Conservation (phyloP, 1,284 basidiomycete species). For the Pseudozyma pruni region DNA sequence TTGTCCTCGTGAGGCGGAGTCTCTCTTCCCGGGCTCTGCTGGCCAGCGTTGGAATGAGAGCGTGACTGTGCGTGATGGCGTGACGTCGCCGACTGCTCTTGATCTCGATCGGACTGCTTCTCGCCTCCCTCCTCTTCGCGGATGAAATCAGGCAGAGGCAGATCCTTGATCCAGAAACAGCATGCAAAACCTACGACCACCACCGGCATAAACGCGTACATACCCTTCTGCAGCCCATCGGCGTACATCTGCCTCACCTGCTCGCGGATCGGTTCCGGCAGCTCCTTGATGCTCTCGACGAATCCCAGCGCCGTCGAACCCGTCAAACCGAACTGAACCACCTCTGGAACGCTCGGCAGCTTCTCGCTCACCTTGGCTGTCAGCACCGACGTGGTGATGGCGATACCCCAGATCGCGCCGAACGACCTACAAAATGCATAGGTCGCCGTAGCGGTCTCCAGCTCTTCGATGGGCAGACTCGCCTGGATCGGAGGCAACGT, state of each 20-base stretch:
- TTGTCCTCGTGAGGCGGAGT: background rate
- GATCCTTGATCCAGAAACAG: conserved; percentile 48
- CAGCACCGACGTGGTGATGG: conserved; percentile 51
- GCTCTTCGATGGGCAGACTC: conserved; percentile 48
- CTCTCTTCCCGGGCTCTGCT: background rate
- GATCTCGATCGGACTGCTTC: background rate
- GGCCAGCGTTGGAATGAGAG: no score
- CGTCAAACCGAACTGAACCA: conserved; percentile 34
- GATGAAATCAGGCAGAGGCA: conserved; percentile 52
- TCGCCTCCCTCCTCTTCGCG: background rate
- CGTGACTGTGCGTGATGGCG: no score
- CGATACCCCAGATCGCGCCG: conserved; percentile 56
- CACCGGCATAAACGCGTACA: conserved; percentile 44
- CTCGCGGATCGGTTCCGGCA: conserved; percentile 32
- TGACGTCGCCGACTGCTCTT: no score
- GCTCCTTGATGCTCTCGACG: conserved; percentile 32
- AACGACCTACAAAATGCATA: conserved; percentile 54
- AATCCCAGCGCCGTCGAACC: conserved; percentile 48
- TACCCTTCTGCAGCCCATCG: conserved; percentile 40
- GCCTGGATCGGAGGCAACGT: conserved; percentile 57
- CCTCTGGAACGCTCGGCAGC: conserved; percentile 26
- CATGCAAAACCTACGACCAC: conserved; percentile 38
- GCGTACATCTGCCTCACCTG: conserved; percentile 42
- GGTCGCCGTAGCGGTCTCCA: conserved; percentile 50
- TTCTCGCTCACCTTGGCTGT: conserved; percentile 35